These are phyloP conservation scores for Vitis rotundifolia DNA, from an alignment of 164 flowering plant genomes.

Conservation along the genomic window DNA sequence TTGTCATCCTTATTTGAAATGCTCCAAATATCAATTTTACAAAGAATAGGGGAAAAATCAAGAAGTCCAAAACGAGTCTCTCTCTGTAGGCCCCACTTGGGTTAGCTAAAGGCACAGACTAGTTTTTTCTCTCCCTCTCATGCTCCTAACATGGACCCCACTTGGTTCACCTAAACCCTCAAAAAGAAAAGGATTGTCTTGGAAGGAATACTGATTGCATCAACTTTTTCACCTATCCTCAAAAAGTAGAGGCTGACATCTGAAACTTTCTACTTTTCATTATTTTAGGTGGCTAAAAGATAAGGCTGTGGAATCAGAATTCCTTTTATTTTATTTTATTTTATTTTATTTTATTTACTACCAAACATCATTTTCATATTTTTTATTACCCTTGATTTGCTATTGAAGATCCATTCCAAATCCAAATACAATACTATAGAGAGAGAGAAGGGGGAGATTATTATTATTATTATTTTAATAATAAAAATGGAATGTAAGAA, in stretches of 20 bases:
- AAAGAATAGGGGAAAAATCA: no score
- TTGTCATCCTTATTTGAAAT: no score
- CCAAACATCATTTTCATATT: no score
- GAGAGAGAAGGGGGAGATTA: no score
- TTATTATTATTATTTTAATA: neutral
- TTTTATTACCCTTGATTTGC: neutral
- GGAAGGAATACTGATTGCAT: slow-evolving; percentile 13
- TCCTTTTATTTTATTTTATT: neutral
- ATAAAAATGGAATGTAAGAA: neutral
- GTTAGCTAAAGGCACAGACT: slow-evolving; percentile 13
- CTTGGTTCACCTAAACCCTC: slow-evolving; percentile 24
- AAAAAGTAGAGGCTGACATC: slow-evolving; percentile 27
- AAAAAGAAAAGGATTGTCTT: slow-evolving; percentile 28
- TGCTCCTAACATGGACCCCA: neutral
- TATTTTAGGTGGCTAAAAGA: neutral
- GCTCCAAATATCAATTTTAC: no score
- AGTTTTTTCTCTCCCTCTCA: no score
- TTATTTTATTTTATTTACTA: no score
- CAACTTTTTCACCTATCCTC: slow-evolving; percentile 9
- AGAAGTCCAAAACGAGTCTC: neutral
- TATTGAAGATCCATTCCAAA: neutral
- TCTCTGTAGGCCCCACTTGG: slow-evolving; percentile 8
- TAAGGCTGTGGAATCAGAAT: neutral
- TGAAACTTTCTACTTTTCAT: slow-evolving; percentile 2
- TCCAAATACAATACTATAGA: no score